A percentile compares a stretch with the other conserved stretches of the same genome.
phyloP scores from a whole-genome alignment of 805 yeast genomes.

The Starmerella tilneyi region DNA sequence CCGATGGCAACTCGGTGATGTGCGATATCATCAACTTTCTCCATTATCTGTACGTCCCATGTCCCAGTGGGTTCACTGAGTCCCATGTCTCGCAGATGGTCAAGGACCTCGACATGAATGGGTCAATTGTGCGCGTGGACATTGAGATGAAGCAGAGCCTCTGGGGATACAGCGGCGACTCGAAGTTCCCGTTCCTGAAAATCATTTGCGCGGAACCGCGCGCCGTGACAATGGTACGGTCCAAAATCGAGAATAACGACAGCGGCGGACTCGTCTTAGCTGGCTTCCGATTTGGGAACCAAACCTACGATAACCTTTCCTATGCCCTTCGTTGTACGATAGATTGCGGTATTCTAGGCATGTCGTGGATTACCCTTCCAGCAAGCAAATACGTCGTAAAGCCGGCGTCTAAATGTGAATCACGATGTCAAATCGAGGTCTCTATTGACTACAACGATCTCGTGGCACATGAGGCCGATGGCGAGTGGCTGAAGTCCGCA shows the following conservation, averaged over 20 bases:
- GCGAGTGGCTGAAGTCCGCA: conserved; percentile 86
- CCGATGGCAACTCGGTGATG: conserved; percentile 72
- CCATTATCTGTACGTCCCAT: conserved; percentile 87
- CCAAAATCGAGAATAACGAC: conserved; percentile 63
- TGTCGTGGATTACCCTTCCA: conserved; percentile 95
- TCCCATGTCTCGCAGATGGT: conserved; percentile 43
- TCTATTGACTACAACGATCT: conserved; percentile 56
- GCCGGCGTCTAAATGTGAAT: conserved; percentile 32
- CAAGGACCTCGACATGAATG: background rate
- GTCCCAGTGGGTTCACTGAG: conserved; percentile 63
- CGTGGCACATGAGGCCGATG: conserved; percentile 77
- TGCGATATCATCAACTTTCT: conserved; percentile 82
- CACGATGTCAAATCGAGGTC: conserved; percentile 82
- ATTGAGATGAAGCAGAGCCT: conserved; percentile 67
- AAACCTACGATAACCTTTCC: conserved; percentile 80
- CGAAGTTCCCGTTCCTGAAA: conserved; percentile 68
- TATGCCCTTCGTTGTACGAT: conserved; percentile 80
- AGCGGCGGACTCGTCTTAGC: background rate
- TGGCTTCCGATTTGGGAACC: conserved; percentile 13
- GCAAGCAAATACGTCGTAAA: conserved; percentile 45
- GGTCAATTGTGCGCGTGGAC: conserved; percentile 37
- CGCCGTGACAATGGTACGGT: conserved; percentile 56
- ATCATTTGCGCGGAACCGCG: conserved; percentile 57
- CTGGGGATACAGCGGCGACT: conserved; percentile 85
- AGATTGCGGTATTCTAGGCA: conserved; percentile 81